Evolutionary conservation across 345 rosid genomes (phyloP).

Genomic region (Mangifera indica): DNA sequence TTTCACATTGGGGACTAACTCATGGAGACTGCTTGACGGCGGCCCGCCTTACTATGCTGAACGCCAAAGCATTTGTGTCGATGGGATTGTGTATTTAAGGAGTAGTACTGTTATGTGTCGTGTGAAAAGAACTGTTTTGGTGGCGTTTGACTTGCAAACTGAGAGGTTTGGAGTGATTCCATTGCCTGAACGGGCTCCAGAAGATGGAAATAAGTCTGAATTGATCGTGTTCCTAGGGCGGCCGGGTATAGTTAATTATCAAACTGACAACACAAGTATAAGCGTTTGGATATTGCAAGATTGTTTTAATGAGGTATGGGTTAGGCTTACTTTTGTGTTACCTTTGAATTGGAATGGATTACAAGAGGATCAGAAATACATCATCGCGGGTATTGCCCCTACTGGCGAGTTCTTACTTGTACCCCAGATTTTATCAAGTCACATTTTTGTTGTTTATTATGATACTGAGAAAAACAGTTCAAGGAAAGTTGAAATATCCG

Average conservation of each 20-base stretch:
- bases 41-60: slow-evolving; percentile 19
- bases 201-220: not conserved
- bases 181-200: slow-evolving; percentile 2
- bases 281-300: slow-evolving; percentile 12
- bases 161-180: slow-evolving; percentile 13
- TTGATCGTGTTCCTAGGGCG: slow-evolving; percentile 10
- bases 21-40: slow-evolving; percentile 14
- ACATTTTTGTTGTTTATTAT: slow-evolving; percentile 2
- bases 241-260: slow-evolving; percentile 14
- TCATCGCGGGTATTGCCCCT: slow-evolving; percentile 10
- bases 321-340: not conserved
- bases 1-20: slow-evolving; percentile 16
- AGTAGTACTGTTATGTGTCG: not conserved
- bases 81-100: slow-evolving; percentile 23
- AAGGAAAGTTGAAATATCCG: slow-evolving; percentile 17
- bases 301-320: not conserved
- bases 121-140: not conserved
- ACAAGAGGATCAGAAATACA: not conserved
- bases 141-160: slow-evolving; percentile 11
- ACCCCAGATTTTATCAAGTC: slow-evolving; percentile 9
- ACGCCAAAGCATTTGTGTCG: slow-evolving; percentile 20
- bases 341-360: slow-evolving; percentile 7
- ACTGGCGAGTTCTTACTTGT: slow-evolving; percentile 20
- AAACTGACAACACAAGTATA: not conserved
- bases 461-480: not conserved